Evolutionary conservation across 768 basidiomycete genomes (phyloP).

Genomic region (Exsudoporus frostii): DNA sequence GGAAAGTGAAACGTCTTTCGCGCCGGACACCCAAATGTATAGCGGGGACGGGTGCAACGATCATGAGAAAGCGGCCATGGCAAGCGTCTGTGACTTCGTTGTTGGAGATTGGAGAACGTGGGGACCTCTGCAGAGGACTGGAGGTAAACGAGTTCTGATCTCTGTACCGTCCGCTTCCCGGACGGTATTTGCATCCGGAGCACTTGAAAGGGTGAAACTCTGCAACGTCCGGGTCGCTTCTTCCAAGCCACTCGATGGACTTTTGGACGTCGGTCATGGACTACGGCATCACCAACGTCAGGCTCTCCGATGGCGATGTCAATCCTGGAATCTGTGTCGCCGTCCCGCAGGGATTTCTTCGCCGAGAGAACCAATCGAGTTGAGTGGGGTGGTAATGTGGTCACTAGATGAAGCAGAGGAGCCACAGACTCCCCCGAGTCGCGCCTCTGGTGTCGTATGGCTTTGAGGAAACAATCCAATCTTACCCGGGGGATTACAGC

Average conservation of each 20-base stretch:
- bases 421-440: conserved; percentile 30
- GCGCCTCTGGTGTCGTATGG: conserved; percentile 69
- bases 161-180: conserved; percentile 47
- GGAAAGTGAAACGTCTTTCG: no score
- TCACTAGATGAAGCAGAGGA: conserved; percentile 25
- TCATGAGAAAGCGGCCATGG: conserved; percentile 22
- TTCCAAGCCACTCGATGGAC: conserved; percentile 83
- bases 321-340: conserved; percentile 22
- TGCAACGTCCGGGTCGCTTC: conserved; percentile 54
- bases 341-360: conserved; percentile 40
- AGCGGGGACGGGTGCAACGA: conserved; percentile 25
- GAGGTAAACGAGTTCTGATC: conserved; percentile 13
- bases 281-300: conserved; percentile 39
- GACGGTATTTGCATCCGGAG: conserved; percentile 50
- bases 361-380: conserved; percentile 40
- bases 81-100: conserved; percentile 19
- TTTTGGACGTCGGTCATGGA: conserved; percentile 88
- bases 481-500: conserved; percentile 77
- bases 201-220: conserved; percentile 78
- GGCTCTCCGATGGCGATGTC: conserved; percentile 27
- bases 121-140: conserved; percentile 15
- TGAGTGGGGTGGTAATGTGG: conserved; percentile 17
- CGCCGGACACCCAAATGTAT: conserved; percentile 12
- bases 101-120: conserved; percentile 18
- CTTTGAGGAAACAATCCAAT: conserved; percentile 86